Evolutionary conservation across 805 yeast genomes (phyloP), one percentile per base, ranked within the genome.

Genomic region (Ogataea corticis): DNA sequence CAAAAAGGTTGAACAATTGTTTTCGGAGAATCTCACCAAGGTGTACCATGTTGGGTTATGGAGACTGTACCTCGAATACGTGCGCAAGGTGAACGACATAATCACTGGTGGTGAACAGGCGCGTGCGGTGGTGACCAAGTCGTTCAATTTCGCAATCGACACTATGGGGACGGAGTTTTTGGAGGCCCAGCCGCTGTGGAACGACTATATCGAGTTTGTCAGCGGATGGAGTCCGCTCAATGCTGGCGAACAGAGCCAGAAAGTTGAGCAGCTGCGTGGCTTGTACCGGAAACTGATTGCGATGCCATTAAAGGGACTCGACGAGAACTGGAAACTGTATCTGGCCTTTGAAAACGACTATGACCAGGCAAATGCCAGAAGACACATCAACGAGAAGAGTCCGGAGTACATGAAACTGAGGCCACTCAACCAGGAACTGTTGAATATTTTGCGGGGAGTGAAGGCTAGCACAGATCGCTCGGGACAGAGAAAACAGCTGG

Each of bases 331-430:
- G 99, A 47, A 81, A 72, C 41, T 52, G n/a, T 92, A 90, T 65
- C 83, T 87, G 17, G 72, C 75, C 48, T 94, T 94, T 82, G 98
- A 92, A 65, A 87, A 83, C 56, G 84, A 82, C 31, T 68, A 82
- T 15, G 86, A 85, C 58, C 72, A 85, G 29, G 69, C 84, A 15
- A 85, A 91, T 3, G 94, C 97, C 3, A 80, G 96, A 57, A 88
- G 87, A 63, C 82, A 85, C 59, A 83, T 91, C 42, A 82, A 87
- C 35, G 97, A 91, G 55, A 75, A 81, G 49, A 85, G 95, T 11
- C 82, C 87, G 3, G 85, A 81, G 12, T 94, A 90, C 61, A 87
- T 92, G 96, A 81, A 77, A 52, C 91, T 96, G 2, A 75, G 97
- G 50, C 77, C 94, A 0, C 73, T 86, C 68, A 79, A 80, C 49